A percentile compares a stretch with the other conserved stretches of the same genome.
Conservation (phyloP, 306 rosid species). For the Quercus gilva region DNA sequence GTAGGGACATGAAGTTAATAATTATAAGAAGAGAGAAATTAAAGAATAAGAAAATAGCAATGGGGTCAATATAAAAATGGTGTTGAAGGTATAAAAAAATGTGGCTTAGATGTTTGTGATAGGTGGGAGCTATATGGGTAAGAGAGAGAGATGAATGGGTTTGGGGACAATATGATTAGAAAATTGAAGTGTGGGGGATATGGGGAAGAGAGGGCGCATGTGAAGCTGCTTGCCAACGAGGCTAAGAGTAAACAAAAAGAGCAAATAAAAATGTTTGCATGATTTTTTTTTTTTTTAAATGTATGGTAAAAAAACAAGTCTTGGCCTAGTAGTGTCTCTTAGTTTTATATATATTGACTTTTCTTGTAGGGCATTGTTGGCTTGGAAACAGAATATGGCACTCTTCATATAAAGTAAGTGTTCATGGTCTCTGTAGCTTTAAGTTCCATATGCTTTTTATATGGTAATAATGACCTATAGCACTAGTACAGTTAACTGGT, state of each 20-base stretch:
- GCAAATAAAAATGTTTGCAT: too few relatives aligned
- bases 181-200: slow-evolving; percentile 48
- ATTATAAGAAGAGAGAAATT: slow-evolving; percentile 14
- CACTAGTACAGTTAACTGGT: neutral
- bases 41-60: slow-evolving; percentile 3
- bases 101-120: neutral
- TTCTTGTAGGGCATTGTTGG: slow-evolving; percentile 68
- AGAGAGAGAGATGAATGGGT: slow-evolving; percentile 34
- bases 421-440: slow-evolving; percentile 2
- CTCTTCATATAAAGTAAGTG: slow-evolving; percentile 45
- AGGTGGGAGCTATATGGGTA: neutral
- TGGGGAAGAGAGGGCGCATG: slow-evolving; percentile 62
- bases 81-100: neutral
- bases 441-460: slow-evolving; percentile 22
- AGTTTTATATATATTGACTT: slow-evolving; percentile 7
- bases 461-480: neutral
- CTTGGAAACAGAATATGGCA: slow-evolving; percentile 42
- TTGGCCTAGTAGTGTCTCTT: neutral
- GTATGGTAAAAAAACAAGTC: too few relatives aligned
- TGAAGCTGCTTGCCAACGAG: neutral
- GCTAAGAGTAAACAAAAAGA: too few relatives aligned
- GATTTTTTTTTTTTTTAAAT: too few relatives aligned
- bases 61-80: slow-evolving; percentile 9
- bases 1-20: slow-evolving; percentile 5
- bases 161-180: slow-evolving; percentile 61